These are phyloP conservation scores for Trichophaea hybrida DNA, from an alignment of 2,329 filamentous ascomycete species.

Conservation along the genomic window DNA sequence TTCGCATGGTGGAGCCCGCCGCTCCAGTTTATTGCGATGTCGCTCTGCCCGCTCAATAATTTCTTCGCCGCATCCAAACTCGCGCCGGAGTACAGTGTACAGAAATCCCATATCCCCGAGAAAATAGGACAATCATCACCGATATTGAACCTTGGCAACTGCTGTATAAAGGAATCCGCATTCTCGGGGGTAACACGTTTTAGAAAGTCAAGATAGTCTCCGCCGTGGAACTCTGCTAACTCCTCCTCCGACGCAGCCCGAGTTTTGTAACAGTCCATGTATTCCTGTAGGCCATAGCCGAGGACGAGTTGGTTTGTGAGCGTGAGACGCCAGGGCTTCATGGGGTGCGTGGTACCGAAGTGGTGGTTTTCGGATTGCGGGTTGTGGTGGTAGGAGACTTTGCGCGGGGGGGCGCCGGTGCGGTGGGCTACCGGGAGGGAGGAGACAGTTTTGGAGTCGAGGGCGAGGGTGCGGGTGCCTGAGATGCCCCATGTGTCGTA, in stretches of 20 bases:
- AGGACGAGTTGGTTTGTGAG: conserved; percentile 90
- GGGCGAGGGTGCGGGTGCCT: conserved; percentile 17
- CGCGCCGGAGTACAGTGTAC: conserved; percentile 79
- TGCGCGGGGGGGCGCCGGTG: conserved; percentile 12
- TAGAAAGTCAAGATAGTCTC: conserved; percentile 83
- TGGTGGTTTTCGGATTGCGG: conserved; percentile 91
- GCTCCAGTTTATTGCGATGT: conserved; percentile 96
- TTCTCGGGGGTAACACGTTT: conserved; percentile 85
- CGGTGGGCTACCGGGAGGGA: conserved; percentile 9
- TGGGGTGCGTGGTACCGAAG: conserved; percentile 91
- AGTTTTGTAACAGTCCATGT: conserved; percentile 87
- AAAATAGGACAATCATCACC: conserved; percentile 94
- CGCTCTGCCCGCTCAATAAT: conserved; percentile 69
- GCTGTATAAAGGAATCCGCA: conserved; percentile 83
- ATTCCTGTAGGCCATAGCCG: conserved; percentile 87
- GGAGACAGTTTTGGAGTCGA: conserved; percentile 16
- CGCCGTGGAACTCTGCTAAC: conserved; percentile 70
- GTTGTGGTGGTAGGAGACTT: conserved; percentile 82
- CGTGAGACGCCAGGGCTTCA: conserved; percentile 97
- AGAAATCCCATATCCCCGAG: conserved; percentile 89
- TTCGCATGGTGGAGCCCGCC: conserved; percentile 94
- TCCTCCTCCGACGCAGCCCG: conserved; percentile 77
- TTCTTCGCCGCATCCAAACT: conserved; percentile 85
- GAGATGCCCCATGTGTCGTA: conserved; percentile 22
- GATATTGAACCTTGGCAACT: conserved; percentile 80